Evolutionary conservation across 2,329 filamentous ascomycete species (phyloP).

Genomic region (Penicillium sp.): DNA sequence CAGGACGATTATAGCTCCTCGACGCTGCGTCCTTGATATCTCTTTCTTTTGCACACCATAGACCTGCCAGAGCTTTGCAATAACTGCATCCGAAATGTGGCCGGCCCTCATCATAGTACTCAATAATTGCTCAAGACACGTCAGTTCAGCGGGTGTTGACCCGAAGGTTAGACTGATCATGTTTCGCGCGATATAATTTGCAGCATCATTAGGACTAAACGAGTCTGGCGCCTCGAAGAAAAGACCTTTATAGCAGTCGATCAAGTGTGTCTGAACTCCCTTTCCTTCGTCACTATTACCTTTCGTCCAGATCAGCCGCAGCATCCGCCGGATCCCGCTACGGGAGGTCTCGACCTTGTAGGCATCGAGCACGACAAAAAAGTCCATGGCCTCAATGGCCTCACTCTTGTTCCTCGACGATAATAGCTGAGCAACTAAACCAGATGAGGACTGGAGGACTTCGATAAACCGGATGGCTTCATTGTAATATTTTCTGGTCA

Average conservation of each 20-base stretch:
- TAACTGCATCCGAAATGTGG: constrained; percentile 72
- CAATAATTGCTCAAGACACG: constrained; percentile 85
- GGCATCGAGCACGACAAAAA: constrained; percentile 87
- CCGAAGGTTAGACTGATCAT: constrained; percentile 99
- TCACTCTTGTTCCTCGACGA: constrained; percentile 96
- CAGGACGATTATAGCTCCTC: constrained; percentile 88
- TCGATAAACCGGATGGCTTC: constrained; percentile 92
- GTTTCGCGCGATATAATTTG: constrained; percentile 91
- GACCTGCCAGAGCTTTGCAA: constrained; percentile 92
- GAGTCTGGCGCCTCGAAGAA: constrained; percentile 92
- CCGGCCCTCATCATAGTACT: constrained; percentile 96
- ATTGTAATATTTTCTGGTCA: constrained; percentile 80
- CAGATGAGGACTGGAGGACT: constrained; percentile 72
- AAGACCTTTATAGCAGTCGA: constrained; percentile 89
- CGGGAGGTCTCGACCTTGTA: constrained; percentile 94
- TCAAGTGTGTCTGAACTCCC: constrained; percentile 89
- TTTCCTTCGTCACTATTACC: constrained; percentile 98
- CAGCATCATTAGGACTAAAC: constrained; percentile 79
- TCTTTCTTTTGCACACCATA: constrained; percentile 90
- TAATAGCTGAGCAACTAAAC: constrained; percentile 73
- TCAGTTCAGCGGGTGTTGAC: constrained; percentile 86
- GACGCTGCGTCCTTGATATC: constrained; percentile 80
- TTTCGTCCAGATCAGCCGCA: constrained; percentile 97
- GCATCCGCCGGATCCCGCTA: constrained; percentile 84
- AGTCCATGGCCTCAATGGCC: constrained; percentile 99